Evolutionary conservation across 73 alveolate species (phyloP).

Genomic region (Paramecium caudatum): DNA sequence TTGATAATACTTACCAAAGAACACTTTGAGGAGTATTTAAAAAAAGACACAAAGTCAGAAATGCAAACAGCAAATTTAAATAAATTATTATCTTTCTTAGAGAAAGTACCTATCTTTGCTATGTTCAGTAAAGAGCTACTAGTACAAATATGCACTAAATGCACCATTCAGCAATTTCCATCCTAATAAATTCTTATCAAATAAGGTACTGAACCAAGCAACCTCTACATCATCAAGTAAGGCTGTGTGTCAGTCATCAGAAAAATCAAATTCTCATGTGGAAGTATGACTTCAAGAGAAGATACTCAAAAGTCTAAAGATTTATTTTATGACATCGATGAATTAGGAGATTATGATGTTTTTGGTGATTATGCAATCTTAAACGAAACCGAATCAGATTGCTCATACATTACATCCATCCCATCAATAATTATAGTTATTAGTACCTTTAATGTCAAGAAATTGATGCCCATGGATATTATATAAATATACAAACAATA

Average conservation of each 20-base stretch:
- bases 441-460: conserved; percentile 62
- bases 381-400: conserved; percentile 63
- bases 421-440: conserved; percentile 64
- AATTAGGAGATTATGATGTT: conserved; percentile 66
- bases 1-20: conserved; percentile 66
- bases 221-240: background rate
- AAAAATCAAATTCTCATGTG: background rate
- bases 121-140: background rate
- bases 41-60: conserved; percentile 2
- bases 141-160: conserved; percentile 14
- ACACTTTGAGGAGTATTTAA: conserved; percentile 59
- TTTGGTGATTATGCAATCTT: conserved; percentile 73
- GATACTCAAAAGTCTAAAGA: background rate
- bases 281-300: conserved; percentile 34
- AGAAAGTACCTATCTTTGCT: conserved; percentile 12
- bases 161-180: background rate
- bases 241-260: conserved; percentile 57
- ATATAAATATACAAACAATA: conserved; percentile 14
- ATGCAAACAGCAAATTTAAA: conserved; percentile 33
- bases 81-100: conserved; percentile 18
- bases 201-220: conserved; percentile 1
- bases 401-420: conserved; percentile 64
- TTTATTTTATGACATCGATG: conserved; percentile 55
- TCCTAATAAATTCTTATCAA: conserved; percentile 8
- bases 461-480: conserved; percentile 62